These are phyloP conservation scores for Durio zibethinus DNA, from an alignment of 345 rosid species.

Conservation along the genomic window DNA sequence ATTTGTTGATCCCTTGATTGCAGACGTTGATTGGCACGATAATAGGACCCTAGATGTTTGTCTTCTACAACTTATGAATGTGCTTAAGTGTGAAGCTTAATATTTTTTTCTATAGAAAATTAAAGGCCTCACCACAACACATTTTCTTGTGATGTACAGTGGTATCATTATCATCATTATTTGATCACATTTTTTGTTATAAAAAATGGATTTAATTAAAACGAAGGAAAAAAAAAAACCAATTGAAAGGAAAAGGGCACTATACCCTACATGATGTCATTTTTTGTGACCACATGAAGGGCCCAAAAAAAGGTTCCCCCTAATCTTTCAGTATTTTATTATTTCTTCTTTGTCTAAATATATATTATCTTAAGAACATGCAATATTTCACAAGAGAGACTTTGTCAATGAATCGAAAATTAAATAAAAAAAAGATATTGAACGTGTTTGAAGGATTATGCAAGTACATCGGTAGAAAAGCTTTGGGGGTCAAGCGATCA, in stretches of 20 bases:
- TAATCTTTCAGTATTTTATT: neutral
- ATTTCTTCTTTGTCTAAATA: neutral
- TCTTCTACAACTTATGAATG: neutral
- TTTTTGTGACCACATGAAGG: neutral
- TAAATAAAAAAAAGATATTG: neutral
- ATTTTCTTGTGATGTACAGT: neutral
- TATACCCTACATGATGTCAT: neutral
- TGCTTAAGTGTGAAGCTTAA: neutral
- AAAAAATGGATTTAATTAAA: neutral
- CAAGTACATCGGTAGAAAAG: neutral
- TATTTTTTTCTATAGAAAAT: neutral
- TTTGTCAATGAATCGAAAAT: neutral
- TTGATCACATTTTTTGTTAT: neutral
- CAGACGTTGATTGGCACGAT: neutral
- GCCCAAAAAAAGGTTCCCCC: neutral
- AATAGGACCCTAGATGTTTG: neutral
- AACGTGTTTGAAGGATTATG: conserved; percentile 21
- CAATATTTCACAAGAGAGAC: neutral
- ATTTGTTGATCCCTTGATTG: neutral
- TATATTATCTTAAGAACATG: neutral
- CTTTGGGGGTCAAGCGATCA: neutral
- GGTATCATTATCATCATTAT: neutral
- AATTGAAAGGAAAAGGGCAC: neutral
- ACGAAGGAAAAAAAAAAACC: neutral
- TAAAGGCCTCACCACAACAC: neutral